Evolutionary conservation across 805 yeast species (phyloP).

Genomic region (Barnettozyma californica): DNA sequence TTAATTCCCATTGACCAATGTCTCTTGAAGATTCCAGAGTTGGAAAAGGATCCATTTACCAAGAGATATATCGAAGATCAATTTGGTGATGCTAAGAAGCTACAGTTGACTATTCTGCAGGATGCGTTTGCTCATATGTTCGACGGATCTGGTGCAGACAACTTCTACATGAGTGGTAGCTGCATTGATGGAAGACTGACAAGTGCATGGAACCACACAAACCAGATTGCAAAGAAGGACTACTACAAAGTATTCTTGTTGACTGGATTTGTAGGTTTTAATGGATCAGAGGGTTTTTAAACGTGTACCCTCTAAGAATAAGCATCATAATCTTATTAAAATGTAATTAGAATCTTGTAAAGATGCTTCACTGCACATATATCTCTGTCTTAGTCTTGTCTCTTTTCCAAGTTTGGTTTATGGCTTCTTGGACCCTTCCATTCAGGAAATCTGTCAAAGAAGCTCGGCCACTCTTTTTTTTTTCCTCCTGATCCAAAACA

Average conservation of each 20-base stretch:
- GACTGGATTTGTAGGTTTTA: slow-evolving; percentile 70
- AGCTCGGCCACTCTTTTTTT: too few species aligned
- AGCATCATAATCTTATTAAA: too few species aligned
- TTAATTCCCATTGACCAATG: slow-evolving; percentile 66
- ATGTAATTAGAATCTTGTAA: too few species aligned
- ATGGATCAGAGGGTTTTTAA: slow-evolving; percentile 61
- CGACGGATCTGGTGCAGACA: slow-evolving; percentile 82
- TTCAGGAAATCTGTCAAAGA: too few species aligned
- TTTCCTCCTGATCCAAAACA: too few species aligned
- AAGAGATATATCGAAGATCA: slow-evolving; percentile 50
- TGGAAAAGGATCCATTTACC: slow-evolving; percentile 44
- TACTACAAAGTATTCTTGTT: slow-evolving; percentile 57
- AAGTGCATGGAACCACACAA: slow-evolving; percentile 81
- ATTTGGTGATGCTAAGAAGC: slow-evolving; percentile 49
- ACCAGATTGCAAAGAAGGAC: slow-evolving; percentile 59
- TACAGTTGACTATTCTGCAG: slow-evolving; percentile 40
- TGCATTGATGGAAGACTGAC: slow-evolving; percentile 82
- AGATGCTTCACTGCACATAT: too few species aligned
- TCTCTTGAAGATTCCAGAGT: slow-evolving; percentile 47
- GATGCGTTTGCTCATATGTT: slow-evolving; percentile 43
- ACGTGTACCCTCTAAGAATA: too few species aligned
- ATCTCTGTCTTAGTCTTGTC: too few species aligned
- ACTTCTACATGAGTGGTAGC: slow-evolving; percentile 77
- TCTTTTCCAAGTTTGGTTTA: too few species aligned
- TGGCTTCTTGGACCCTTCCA: too few species aligned